Percentiles rank a stretch among this genome's conserved stretches.
Conservation (phyloP, 2,329 filamentous ascomycete species). For the Pestalotiopsis sp. region DNA sequence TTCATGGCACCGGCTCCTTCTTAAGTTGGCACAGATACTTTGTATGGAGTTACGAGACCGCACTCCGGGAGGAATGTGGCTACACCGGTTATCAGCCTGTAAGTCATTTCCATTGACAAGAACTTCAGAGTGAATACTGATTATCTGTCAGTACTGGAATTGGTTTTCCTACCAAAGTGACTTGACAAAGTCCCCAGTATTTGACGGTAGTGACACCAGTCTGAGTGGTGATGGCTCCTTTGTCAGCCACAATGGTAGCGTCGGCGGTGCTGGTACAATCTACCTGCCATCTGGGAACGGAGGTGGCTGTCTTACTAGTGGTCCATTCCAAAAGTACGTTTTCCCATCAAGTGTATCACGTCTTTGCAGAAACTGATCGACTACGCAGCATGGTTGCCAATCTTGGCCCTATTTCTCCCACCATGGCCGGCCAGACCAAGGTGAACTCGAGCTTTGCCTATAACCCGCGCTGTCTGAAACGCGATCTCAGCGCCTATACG, state of each 20-base stretch:
- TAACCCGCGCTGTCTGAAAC: constrained; percentile 28
- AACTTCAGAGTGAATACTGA: neutral
- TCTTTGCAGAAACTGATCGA: too few relatives aligned
- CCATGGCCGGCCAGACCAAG: constrained; percentile 19
- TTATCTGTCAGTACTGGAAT: constrained; percentile 48
- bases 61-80: constrained; percentile 39
- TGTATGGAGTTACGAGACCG: constrained; percentile 15
- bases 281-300: constrained; percentile 50
- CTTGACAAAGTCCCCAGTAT: constrained; percentile 50
- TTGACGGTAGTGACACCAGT: constrained; percentile 55
- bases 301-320: constrained; percentile 52
- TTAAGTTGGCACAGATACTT: constrained; percentile 20
- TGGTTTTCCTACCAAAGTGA: constrained; percentile 52
- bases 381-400: constrained; percentile 25
- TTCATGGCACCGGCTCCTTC: constrained; percentile 33
- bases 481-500: constrained; percentile 23
- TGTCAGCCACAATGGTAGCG: constrained; percentile 23
- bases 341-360: neutral
- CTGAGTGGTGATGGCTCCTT: constrained; percentile 50
- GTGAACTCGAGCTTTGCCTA: constrained; percentile 18
- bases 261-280: constrained; percentile 21
- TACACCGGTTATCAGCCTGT: constrained; percentile 43
- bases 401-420: constrained; percentile 30
- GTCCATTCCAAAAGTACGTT: constrained; percentile 39
- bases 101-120: constrained; percentile 9